Percentiles rank a stretch among this genome's conserved stretches.
Conservation (phyloP, 768 basidiomycete species). For the Hygrophorus pudorinus region DNA sequence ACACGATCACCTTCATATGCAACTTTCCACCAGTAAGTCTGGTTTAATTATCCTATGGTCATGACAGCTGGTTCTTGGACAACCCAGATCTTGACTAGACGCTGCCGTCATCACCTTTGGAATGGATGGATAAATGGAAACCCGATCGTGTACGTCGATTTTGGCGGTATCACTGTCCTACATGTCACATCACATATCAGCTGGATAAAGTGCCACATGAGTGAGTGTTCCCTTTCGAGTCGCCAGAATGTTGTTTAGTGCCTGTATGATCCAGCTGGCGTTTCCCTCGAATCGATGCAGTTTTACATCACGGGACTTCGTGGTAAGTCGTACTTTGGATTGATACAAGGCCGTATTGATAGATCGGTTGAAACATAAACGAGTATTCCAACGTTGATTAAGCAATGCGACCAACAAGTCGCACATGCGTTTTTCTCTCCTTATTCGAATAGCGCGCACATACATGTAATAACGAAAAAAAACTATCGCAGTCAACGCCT, state of each 20-base stretch:
- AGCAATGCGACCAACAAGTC: no score
- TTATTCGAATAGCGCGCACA: no score
- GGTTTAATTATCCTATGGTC: not conserved
- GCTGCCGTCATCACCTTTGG: conserved; percentile 36
- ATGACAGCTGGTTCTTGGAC: conserved; percentile 51
- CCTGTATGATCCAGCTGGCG: conserved; percentile 26
- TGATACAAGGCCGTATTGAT: not conserved
- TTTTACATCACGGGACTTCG: conserved; percentile 57
- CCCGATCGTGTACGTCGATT: conserved; percentile 62
- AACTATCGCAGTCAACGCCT: no score
- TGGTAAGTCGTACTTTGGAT: conserved; percentile 8
- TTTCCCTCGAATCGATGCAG: conserved; percentile 52
- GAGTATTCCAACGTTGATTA: conserved; percentile 58
- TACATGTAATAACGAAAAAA: no score
- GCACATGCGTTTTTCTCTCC: no score
- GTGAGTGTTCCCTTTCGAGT: not conserved
- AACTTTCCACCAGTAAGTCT: conserved; percentile 49
- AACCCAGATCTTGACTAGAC: conserved; percentile 51
- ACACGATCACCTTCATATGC: conserved; percentile 56
- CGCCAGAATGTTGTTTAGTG: not conserved
- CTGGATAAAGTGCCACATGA: conserved; percentile 64
- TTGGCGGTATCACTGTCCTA: conserved; percentile 61
- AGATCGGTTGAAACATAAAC: conserved; percentile 16
- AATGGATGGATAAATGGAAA: conserved; percentile 49
- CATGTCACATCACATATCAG: conserved; percentile 39